Conservation (phyloP, 2,329 filamentous ascomycete genomes). For the Lecanosticta acicola region DNA sequence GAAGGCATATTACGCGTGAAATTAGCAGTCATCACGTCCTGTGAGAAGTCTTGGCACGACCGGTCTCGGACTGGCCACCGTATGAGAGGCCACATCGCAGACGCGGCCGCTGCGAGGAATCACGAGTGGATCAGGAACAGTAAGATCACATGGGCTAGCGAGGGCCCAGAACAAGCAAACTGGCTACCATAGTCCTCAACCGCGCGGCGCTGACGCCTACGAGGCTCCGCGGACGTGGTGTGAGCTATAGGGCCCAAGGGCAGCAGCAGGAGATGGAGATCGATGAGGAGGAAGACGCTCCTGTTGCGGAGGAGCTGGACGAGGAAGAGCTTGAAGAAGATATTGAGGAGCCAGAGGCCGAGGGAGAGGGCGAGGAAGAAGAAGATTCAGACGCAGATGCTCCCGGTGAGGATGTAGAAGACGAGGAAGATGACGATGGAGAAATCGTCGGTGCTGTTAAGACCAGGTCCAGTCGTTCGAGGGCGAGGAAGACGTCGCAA, state of each 20-base stretch:
- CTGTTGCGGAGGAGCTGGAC: conserved; percentile 26
- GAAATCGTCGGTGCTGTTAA: conserved; percentile 38
- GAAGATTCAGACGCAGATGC: conserved; percentile 44
- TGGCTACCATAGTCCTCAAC: conserved; percentile 33
- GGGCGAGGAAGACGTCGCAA: conserved; percentile 31
- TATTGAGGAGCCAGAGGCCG: too few species aligned
- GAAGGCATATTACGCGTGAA: conserved; percentile 13
- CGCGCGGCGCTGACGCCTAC: conserved; percentile 29
- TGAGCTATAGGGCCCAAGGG: conserved; percentile 25
- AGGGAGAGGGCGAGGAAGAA: conserved; percentile 31
- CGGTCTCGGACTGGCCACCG: conserved; percentile 8
- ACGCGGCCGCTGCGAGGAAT: conserved; percentile 1
- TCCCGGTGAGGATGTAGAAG: conserved; percentile 46
- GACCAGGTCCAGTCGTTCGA: conserved; percentile 29
- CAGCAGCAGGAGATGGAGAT: conserved; percentile 19
- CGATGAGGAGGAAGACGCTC: conserved; percentile 25
- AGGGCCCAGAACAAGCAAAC: conserved; percentile 19
- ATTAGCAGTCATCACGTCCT: conserved; percentile 13
- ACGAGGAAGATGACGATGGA: conserved; percentile 41
- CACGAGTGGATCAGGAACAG: not conserved
- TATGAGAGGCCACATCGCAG: conserved; percentile 3
- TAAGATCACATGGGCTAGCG: conserved; percentile 18
- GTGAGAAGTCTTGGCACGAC: conserved; percentile 12
- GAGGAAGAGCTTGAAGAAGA: conserved; percentile 29
- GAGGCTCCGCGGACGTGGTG: conserved; percentile 32